Conservation (phyloP, 768 basidiomycete genomes). For the Tylopilus plumbeoviolaceoides region DNA sequence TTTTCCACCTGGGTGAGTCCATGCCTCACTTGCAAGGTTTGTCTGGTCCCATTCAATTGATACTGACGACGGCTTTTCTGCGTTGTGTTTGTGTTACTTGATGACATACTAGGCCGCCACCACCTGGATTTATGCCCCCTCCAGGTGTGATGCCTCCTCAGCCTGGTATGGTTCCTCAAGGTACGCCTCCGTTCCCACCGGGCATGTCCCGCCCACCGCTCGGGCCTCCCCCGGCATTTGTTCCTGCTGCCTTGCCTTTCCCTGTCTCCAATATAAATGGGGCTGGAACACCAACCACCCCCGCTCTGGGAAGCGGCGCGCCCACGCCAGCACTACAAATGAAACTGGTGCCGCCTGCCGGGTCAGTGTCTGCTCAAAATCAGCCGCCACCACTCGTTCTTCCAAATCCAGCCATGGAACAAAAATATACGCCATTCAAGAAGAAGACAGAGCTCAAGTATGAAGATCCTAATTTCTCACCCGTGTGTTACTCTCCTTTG, state of each 20-base stretch:
- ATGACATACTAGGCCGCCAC: constrained; percentile 37
- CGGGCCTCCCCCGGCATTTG: constrained; percentile 35
- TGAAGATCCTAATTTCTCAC: constrained; percentile 71
- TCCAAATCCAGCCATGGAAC: constrained; percentile 54
- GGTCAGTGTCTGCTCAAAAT: constrained; percentile 22
- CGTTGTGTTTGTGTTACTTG: constrained; percentile 6
- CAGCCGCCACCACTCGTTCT: constrained; percentile 35
- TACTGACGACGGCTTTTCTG: constrained; percentile 17
- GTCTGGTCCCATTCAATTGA: constrained; percentile 13
- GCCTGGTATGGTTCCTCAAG: constrained; percentile 36
- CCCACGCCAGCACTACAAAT: constrained; percentile 14
- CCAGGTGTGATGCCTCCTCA: constrained; percentile 33
- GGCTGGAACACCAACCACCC: constrained; percentile 11
- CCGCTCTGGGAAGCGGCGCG: constrained; percentile 23
- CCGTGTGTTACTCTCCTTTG: constrained; percentile 43
- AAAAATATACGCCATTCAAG: constrained; percentile 73
- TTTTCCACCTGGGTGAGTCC: constrained; percentile 55
- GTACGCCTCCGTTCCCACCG: constrained; percentile 35
- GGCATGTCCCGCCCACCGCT: constrained; percentile 35
- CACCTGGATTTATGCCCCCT: constrained; percentile 54
- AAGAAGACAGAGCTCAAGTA: constrained; percentile 73
- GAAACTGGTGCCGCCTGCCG: constrained; percentile 13
- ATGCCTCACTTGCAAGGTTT: constrained; percentile 10
- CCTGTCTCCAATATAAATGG: constrained; percentile 24
- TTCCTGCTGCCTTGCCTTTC: constrained; percentile 32